phyloP scores from a whole-genome alignment of 2,329 filamentous ascomycete genomes.

The Sordariomycetes sp. region DNA sequence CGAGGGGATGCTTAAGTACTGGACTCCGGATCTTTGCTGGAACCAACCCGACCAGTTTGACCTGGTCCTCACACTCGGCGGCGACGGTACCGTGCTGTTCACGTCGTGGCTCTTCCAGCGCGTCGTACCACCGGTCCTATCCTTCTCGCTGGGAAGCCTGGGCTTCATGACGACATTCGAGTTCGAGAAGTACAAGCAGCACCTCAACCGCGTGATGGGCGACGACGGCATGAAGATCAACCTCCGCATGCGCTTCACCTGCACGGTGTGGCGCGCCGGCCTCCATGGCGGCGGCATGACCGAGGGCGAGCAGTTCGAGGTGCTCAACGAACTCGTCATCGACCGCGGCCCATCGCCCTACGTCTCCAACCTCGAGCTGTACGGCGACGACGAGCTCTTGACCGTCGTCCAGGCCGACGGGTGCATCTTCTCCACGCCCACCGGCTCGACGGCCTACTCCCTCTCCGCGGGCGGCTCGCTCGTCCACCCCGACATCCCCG shows the following conservation, averaged over 20 bases:
- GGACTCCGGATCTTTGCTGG: conserved; percentile 95
- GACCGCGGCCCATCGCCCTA: conserved; percentile 95
- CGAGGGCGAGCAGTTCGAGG: conserved; percentile 93
- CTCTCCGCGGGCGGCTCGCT: conserved; percentile 91
- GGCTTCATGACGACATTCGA: conserved; percentile 87
- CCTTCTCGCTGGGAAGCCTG: conserved; percentile 74
- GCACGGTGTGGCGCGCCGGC: conserved; percentile 80
- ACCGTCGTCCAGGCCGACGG: conserved; percentile 96
- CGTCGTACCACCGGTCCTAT: conserved; percentile 75
- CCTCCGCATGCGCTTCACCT: conserved; percentile 96
- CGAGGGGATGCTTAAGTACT: conserved; percentile 80
- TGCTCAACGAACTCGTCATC: conserved; percentile 96
- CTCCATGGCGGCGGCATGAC: conserved; percentile 53
- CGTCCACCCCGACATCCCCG: conserved; percentile 93
- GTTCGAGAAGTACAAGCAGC: conserved; percentile 79
- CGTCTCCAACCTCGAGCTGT: conserved; percentile 92
- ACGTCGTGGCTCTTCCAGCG: conserved; percentile 90
- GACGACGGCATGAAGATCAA: conserved; percentile 95
- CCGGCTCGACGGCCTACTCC: conserved; percentile 90
- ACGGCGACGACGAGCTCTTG: conserved; percentile 88
- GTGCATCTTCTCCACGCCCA: conserved; percentile 95
- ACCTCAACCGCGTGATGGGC: conserved; percentile 85
- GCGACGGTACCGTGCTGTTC: conserved; percentile 80
- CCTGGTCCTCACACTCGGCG: conserved; percentile 79
- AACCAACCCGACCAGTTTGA: conserved; percentile 91